Evolutionary conservation across 2,329 filamentous ascomycete genomes (phyloP).

Genomic region (Pezicula carpinea): DNA sequence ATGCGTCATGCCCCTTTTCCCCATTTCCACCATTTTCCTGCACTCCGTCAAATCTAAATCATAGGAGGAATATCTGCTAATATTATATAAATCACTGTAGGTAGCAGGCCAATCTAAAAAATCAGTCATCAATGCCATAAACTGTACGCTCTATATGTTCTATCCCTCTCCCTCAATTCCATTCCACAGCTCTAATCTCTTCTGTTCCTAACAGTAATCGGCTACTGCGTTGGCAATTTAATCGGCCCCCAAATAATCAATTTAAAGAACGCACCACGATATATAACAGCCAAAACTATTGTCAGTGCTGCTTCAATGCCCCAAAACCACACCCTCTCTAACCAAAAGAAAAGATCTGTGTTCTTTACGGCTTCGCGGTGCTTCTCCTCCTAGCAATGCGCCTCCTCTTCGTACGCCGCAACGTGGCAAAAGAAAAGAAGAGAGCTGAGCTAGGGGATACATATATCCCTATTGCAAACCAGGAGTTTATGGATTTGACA

Average conservation of each 20-base stretch:
- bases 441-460: background rate
- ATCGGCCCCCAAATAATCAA: slow-evolving; percentile 1
- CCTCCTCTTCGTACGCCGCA: background rate
- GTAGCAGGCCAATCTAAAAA: background rate
- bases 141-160: background rate
- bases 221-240: background rate
- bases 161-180: background rate
- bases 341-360: background rate
- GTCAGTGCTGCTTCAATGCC: background rate
- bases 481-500: slow-evolving; percentile 6
- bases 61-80: too few relatives aligned
- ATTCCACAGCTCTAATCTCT: background rate
- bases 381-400: background rate
- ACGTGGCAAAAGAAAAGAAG: background rate
- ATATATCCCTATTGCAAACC: background rate
- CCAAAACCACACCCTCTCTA: background rate
- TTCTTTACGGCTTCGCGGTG: background rate
- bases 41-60: too few relatives aligned
- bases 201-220: background rate
- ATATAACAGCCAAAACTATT: background rate
- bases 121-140: background rate
- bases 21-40: background rate
- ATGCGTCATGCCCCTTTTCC: background rate
- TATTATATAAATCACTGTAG: background rate
- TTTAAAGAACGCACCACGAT: background rate